Evolutionary conservation across 2,329 filamentous ascomycete species (phyloP).

Genomic region (Aspergillus awamori): DNA sequence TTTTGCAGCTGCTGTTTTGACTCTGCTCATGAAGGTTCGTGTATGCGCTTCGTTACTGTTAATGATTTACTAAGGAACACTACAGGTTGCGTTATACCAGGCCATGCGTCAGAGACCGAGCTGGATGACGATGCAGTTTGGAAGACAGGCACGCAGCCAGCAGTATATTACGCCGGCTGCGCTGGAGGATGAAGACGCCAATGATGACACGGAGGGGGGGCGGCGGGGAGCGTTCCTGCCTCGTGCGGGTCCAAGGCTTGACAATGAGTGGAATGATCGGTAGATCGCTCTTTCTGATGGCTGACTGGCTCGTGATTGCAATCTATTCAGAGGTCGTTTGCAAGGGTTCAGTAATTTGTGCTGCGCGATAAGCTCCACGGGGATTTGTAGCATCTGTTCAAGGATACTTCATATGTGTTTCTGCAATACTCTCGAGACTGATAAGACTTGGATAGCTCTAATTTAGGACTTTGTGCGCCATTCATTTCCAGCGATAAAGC

Average conservation of each 20-base stretch:
- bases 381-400: too few species aligned
- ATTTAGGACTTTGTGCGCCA: too few species aligned
- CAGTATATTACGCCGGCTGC: conserved; percentile 16
- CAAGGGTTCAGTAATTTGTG: too few species aligned
- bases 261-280: conserved; percentile 14
- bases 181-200: conserved; percentile 9
- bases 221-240: conserved; percentile 7
- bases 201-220: conserved; percentile 3
- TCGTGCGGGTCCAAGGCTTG: not conserved
- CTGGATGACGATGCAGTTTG: conserved; percentile 14
- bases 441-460: too few species aligned
- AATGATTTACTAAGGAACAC: not conserved
- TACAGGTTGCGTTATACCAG: conserved; percentile 12
- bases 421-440: too few species aligned
- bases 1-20: conserved; percentile 29
- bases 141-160: conserved; percentile 5
- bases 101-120: conserved; percentile 1
- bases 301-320: too few species aligned
- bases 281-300: not conserved
- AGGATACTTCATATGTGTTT: too few species aligned
- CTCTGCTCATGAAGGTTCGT: conserved; percentile 28
- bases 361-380: too few species aligned
- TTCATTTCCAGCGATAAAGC: too few species aligned
- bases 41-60: not conserved
- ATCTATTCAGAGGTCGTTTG: too few species aligned